These are phyloP conservation scores for Sisymbrium irio DNA, from an alignment of 345 rosid species.

Conservation along the genomic window DNA sequence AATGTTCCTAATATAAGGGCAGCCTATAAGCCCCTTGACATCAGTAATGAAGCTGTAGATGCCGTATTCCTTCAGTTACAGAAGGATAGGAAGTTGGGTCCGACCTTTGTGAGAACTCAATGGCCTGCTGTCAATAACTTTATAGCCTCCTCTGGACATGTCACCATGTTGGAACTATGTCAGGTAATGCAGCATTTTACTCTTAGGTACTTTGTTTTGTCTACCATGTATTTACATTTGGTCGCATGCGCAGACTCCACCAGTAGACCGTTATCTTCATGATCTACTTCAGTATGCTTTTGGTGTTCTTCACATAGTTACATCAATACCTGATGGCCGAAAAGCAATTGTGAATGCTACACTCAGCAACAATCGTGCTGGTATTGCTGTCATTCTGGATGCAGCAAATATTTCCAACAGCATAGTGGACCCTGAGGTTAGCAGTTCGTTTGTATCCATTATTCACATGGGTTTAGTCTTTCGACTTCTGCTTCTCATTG, in stretches of 20 bases:
- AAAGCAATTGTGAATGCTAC: constrained; percentile 82
- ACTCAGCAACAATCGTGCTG: constrained; percentile 84
- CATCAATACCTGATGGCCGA: constrained; percentile 81
- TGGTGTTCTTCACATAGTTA: constrained; percentile 91
- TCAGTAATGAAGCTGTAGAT: constrained; percentile 97
- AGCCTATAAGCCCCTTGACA: constrained; percentile 90
- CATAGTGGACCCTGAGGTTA: constrained; percentile 93
- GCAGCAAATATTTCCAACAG: constrained; percentile 80
- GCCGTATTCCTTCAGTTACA: constrained; percentile 86
- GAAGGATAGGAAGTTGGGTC: constrained; percentile 94
- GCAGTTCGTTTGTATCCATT: constrained; percentile 7
- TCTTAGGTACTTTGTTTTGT: constrained; percentile 2
- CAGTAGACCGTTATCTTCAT: constrained; percentile 91
- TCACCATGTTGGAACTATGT: constrained; percentile 89
- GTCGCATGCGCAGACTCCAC: constrained; percentile 71
- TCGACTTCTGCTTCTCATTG: constrained; percentile 15
- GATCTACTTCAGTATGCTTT: constrained; percentile 96
- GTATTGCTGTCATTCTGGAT: constrained; percentile 90
- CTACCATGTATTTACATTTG: constrained; percentile 18
- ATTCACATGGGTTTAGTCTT: constrained; percentile 19
- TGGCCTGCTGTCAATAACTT: constrained; percentile 89
- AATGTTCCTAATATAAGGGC: constrained; percentile 78
- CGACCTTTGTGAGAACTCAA: constrained; percentile 77
- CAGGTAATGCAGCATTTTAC: constrained; percentile 54
- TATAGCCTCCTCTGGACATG: constrained; percentile 72